A percentile compares a stretch with the other conserved stretches of the same genome.
phyloP scores from a whole-genome alignment of 2,329 filamentous ascomycete species.

The Colletotrichum phormii region DNA sequence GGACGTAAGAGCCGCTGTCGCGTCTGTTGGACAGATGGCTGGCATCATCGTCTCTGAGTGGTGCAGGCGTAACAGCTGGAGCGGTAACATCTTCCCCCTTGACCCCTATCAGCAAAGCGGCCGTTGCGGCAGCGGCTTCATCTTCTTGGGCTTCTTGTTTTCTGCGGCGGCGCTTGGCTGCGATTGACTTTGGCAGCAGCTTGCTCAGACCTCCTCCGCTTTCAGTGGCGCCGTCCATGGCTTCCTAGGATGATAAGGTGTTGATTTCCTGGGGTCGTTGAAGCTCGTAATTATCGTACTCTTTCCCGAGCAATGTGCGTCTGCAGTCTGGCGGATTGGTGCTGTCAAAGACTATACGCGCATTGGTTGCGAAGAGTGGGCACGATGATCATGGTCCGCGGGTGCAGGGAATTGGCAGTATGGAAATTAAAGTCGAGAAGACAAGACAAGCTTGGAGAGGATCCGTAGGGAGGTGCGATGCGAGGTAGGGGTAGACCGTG shows the following conservation, averaged over 20 bases:
- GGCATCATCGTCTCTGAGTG: constrained; percentile 43
- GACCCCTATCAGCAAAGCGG: constrained; percentile 37
- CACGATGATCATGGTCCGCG: constrained; percentile 18
- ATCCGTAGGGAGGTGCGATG: background rate
- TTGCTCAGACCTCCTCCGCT: constrained; percentile 52
- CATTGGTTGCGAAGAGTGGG: constrained; percentile 27
- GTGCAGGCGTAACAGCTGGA: constrained; percentile 31
- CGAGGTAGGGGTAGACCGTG: background rate
- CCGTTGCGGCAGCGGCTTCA: constrained; percentile 37
- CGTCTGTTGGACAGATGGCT: constrained; percentile 50
- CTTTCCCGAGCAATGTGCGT: constrained; percentile 1
- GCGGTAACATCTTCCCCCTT: constrained; percentile 34
- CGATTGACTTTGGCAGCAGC: constrained; percentile 64
- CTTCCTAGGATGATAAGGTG: background rate
- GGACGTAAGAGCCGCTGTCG: constrained; percentile 49
- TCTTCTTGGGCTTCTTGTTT: constrained; percentile 56
- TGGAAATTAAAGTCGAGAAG: constrained; percentile 27
- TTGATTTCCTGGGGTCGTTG: background rate
- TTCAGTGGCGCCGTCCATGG: constrained; percentile 19
- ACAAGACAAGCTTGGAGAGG: background rate
- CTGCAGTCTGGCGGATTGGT: constrained; percentile 15
- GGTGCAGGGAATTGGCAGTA: background rate
- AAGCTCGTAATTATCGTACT: constrained; percentile 21
- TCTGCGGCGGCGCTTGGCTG: constrained; percentile 60
- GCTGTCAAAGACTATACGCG: constrained; percentile 27